A percentile compares a stretch with the other conserved stretches of the same genome.
phyloP scores from a whole-genome alignment of 352 stramenopile genomes.

The Globisporangium rhizosaccharum region DNA sequence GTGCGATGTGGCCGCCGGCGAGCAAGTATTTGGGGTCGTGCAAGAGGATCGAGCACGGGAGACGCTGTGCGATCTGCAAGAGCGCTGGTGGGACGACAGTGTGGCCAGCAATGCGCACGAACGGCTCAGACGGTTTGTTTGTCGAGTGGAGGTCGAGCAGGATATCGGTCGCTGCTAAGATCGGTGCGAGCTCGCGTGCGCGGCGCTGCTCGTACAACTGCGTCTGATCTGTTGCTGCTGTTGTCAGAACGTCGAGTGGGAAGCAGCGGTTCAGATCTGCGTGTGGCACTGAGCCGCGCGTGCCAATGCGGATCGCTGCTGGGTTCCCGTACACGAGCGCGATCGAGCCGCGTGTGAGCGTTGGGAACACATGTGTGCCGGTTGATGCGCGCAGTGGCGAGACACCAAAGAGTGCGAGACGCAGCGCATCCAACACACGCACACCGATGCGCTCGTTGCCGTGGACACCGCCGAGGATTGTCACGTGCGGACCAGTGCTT shows the following conservation, averaged over 20 bases:
- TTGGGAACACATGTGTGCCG: slow-evolving; percentile 16
- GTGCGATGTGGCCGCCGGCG: slow-evolving; percentile 43
- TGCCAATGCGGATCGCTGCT: slow-evolving; percentile 40
- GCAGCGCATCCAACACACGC: slow-evolving; percentile 52
- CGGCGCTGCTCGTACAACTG: slow-evolving; percentile 44
- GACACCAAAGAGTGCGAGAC: slow-evolving; percentile 31
- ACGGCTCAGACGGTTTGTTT: slow-evolving; percentile 67
- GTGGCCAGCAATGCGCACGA: slow-evolving; percentile 53
- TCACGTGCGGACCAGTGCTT: slow-evolving; percentile 33
- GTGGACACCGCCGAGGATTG: slow-evolving; percentile 59
- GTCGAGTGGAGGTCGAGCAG: slow-evolving; percentile 75
- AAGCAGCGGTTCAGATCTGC: slow-evolving; percentile 75
- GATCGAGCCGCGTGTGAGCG: slow-evolving; percentile 30
- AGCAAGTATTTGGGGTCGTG: slow-evolving; percentile 59
- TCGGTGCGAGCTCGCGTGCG: slow-evolving; percentile 46
- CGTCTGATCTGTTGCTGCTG: background rate
- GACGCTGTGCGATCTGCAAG: slow-evolving; percentile 24
- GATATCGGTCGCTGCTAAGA: slow-evolving; percentile 47
- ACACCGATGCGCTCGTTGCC: slow-evolving; percentile 75
- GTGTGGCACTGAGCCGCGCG: slow-evolving; percentile 42
- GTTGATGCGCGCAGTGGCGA: slow-evolving; percentile 13
- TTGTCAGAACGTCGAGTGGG: slow-evolving; percentile 23
- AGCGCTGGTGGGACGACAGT: slow-evolving; percentile 19
- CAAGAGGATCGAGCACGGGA: slow-evolving; percentile 55
- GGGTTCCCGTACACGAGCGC: slow-evolving; percentile 68